phyloP scores from a whole-genome alignment of 2,329 filamentous ascomycete species.

The Pezicula radicicola region DNA sequence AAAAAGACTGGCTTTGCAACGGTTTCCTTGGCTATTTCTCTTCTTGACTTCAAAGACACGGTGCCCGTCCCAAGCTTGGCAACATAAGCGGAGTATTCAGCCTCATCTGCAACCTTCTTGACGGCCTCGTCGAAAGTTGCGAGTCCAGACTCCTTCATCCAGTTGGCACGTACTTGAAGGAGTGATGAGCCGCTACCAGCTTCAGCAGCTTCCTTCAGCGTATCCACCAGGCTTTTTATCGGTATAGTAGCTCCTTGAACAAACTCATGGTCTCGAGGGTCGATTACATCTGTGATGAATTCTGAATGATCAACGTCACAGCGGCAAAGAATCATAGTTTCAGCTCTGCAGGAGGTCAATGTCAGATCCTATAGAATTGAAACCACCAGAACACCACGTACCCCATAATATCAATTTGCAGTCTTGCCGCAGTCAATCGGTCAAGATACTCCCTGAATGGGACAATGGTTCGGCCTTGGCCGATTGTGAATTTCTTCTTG shows the following conservation, averaged over 20 bases:
- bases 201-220: conserved; percentile 20
- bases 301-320: conserved; percentile 35
- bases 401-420: conserved; percentile 39
- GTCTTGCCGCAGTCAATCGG: conserved; percentile 31
- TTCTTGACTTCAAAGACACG: conserved; percentile 7
- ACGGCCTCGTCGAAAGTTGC: conserved; percentile 34
- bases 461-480: conserved; percentile 36
- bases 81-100: conserved; percentile 25
- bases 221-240: conserved; percentile 25
- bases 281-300: conserved; percentile 36
- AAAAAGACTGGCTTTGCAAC: conserved; percentile 25
- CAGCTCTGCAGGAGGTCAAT: conserved; percentile 14
- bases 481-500: conserved; percentile 40
- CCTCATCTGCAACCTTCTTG: conserved; percentile 20
- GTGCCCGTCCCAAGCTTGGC: conserved; percentile 4
- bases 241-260: conserved; percentile 33
- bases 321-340: conserved; percentile 35
- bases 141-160: conserved; percentile 29
- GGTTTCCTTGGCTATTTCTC: conserved; percentile 17
- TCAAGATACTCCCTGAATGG: conserved; percentile 36
- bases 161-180: conserved; percentile 25
- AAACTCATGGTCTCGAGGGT: conserved; percentile 36
- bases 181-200: conserved; percentile 21
- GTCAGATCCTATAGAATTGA: not conserved
- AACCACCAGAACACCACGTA: not conserved